Evolutionary conservation across 306 rosid species (phyloP), one percentile per base, ranked within the genome.

Genomic region (Lotus japonicus): DNA sequence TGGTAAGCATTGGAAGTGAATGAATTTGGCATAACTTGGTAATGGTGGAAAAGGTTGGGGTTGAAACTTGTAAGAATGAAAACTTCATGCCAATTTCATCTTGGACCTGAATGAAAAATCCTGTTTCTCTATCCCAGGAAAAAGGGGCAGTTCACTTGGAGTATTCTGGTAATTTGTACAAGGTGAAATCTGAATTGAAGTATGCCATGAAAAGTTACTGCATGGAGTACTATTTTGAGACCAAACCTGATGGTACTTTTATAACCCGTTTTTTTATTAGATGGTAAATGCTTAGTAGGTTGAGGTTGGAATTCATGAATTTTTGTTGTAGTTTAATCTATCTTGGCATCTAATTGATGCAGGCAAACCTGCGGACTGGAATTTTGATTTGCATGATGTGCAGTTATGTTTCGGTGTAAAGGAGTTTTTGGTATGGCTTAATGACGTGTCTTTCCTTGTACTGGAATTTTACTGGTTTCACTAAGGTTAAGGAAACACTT

Each of bases 331-430:
- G 21, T 66, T 63, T 36, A 28, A 77, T 69, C 42, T 72, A 46
- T 64, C 11, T 63, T 65, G 50, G 65, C n/a, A 63, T 66, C 26
- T 78, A 71, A 76, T 67, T 77, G 74, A 43, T 4, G 54, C 82
- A 90, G 98, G 81, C 51, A 80, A 73, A 81, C 61, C 23, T 68
- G 64, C 69, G 0, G 84, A 76, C 66, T 86, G 97, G 98, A 77
- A 78, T 77, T 80, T 80, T 11, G 65, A 46, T 78, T 79, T 86
- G 83, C 92, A 90, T 15, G 95, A 94, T 60, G 55, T 90, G 82
- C 96, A 94, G 79, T 70, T 94, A 55, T 86, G 96, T 76, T 94
- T 94, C n/a, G 97, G 97, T 55, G 89, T 90, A 66, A 87, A 85
- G 70, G 97, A 90, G 45, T 94, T 94, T 80, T 81, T 94, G 96